A percentile compares a stretch with the other conserved stretches of the same genome.
phyloP scores from a whole-genome alignment of 352 stramenopile species.

The Globisporangium polare region DNA sequence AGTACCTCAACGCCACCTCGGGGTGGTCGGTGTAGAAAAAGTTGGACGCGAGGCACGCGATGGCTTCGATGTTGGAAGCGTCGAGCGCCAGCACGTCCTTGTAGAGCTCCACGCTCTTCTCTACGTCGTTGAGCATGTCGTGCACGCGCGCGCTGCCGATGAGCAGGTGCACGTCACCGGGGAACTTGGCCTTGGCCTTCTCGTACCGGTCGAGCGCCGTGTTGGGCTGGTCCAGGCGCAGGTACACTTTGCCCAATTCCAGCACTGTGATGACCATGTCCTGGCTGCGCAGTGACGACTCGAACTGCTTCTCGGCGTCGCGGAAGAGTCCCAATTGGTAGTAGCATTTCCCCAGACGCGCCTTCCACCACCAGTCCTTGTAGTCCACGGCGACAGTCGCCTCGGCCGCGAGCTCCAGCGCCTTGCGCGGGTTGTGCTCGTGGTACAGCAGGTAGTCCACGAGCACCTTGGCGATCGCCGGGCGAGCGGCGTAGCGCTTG shows the following conservation, averaged over 20 bases:
- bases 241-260: slow-evolving; percentile 93
- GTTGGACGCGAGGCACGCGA: slow-evolving; percentile 90
- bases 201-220: slow-evolving; percentile 87
- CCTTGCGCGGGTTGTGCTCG: slow-evolving; percentile 91
- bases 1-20: slow-evolving; percentile 91
- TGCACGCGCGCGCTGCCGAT: slow-evolving; percentile 88
- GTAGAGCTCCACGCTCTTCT: slow-evolving; percentile 79
- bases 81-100: slow-evolving; percentile 88
- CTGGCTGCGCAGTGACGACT: slow-evolving; percentile 84
- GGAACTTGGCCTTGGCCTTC: slow-evolving; percentile 62
- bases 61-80: slow-evolving; percentile 88
- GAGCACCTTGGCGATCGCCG: slow-evolving; percentile 84
- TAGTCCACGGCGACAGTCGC: slow-evolving; percentile 85
- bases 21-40: slow-evolving; percentile 93
- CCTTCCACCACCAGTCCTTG: slow-evolving; percentile 96
- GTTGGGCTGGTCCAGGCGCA: slow-evolving; percentile 92
- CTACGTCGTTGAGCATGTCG: slow-evolving; percentile 89
- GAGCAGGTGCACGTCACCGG: slow-evolving; percentile 74
- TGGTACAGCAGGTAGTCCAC: slow-evolving; percentile 92
- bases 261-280: slow-evolving; percentile 89
- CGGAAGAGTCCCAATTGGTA: slow-evolving; percentile 91
- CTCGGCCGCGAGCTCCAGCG: slow-evolving; percentile 89
- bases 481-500: slow-evolving; percentile 83
- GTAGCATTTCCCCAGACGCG: slow-evolving; percentile 92
- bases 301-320: slow-evolving; percentile 92